phyloP scores from a whole-genome alignment of 768 basidiomycete species.

The Auricularia cornea region DNA sequence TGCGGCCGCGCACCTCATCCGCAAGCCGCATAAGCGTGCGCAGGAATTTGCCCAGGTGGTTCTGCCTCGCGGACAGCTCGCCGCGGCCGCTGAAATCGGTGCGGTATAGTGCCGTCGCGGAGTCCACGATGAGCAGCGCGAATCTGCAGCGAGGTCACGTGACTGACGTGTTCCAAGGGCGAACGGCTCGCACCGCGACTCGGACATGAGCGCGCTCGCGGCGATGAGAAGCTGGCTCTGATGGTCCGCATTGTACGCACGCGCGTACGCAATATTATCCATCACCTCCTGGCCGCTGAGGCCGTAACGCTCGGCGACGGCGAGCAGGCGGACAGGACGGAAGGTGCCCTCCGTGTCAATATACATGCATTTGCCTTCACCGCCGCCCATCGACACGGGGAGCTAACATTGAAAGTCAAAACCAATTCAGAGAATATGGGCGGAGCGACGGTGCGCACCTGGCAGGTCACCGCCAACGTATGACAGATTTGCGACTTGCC shows the following conservation, averaged over 20 bases:
- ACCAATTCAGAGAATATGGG: neutral
- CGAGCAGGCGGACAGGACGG: constrained; percentile 88
- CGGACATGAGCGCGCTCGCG: constrained; percentile 98
- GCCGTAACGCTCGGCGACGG: constrained; percentile 94
- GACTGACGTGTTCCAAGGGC: neutral
- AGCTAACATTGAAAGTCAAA: constrained; percentile 30
- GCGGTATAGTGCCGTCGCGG: constrained; percentile 89
- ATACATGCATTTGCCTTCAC: constrained; percentile 97
- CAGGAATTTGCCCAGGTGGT: constrained; percentile 91
- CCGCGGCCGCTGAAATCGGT: constrained; percentile 95
- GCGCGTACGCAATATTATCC: constrained; percentile 96
- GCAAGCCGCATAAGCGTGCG: constrained; percentile 88
- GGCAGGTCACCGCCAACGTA: constrained; percentile 95
- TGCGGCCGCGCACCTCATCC: constrained; percentile 69
- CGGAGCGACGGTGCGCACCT: constrained; percentile 29
- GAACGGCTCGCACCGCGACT: constrained; percentile 62
- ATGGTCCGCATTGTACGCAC: constrained; percentile 98
- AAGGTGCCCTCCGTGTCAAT: constrained; percentile 99
- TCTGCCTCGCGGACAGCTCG: constrained; percentile 90
- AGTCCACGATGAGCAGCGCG: constrained; percentile 92
- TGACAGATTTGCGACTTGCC: constrained; percentile 98
- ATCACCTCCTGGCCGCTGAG: constrained; percentile 95
- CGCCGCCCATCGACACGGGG: constrained; percentile 95
- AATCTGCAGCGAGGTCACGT: constrained; percentile 47
- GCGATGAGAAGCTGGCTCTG: constrained; percentile 82